Evolutionary conservation across 345 rosid species (phyloP), one percentile per base, ranked within the genome.

Genomic region (Hirschfeldia incana): DNA sequence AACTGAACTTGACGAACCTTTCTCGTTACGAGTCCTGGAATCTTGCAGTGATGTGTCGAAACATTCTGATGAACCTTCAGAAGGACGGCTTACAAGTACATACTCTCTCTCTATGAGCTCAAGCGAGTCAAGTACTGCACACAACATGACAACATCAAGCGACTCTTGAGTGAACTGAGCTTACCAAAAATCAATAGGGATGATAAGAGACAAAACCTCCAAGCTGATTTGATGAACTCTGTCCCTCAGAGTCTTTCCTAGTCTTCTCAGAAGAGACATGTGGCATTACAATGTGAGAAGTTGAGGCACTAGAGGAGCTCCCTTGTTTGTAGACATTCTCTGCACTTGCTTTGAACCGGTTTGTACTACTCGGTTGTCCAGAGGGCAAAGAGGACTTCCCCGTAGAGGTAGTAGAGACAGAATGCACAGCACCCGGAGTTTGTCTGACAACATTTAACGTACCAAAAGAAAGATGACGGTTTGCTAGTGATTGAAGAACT

Each of bases 61-160:
- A 84, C 74, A 85, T 73, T 74, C 91, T 16, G 95, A 90, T 72
- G 87, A 83, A 69, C 77, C 86, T 44, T 83, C 93, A 81, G 76
- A 83, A 79, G 83, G 89, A 51, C 80, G 81, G 70, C 84, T 83
- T 46, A 92, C 93, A 70, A 90, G 85, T 70, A 92, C 97, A 77
- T 92, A 92, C 34, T 87, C 95, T 67, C 86, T 87, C 83, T 88
- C 97, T 63, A 92, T 88, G 61, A 86, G 88, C 84, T 87, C 92
- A 81, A 83, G 73, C 8, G 86, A 87, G 80, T 86, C 92, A 80
- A 85, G 76, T 81, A 81, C 90, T 87, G 83, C 64, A 78, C 64
- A 21, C 21, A 21, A 66, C 30, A 80, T 26, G 75, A 63, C 70
- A 75, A 51, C 21, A 16, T 28, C 49, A 75, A 70, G 12, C 29